These are phyloP conservation scores for Fusarium udum DNA, from an alignment of 2,329 filamentous ascomycete genomes.

Conservation along the genomic window DNA sequence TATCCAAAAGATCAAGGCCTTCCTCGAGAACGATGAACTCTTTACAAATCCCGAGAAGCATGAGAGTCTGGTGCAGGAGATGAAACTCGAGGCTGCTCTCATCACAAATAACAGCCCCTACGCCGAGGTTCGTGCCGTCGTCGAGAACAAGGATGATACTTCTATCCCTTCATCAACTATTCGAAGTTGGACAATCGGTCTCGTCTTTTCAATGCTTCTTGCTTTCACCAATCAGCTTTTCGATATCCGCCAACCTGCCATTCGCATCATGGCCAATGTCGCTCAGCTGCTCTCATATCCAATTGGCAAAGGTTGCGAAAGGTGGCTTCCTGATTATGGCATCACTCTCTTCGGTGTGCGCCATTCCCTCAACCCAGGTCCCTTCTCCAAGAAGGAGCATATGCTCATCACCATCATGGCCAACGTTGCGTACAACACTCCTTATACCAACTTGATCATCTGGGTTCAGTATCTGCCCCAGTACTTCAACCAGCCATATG, in stretches of 20 bases:
- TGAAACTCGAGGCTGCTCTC: slow-evolving; percentile 64
- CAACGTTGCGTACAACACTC: slow-evolving; percentile 64
- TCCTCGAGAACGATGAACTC: slow-evolving; percentile 56
- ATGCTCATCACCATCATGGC: slow-evolving; percentile 71
- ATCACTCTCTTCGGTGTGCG: slow-evolving; percentile 58
- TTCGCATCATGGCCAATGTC: slow-evolving; percentile 64
- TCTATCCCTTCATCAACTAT: slow-evolving; percentile 62
- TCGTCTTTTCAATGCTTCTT: slow-evolving; percentile 60
- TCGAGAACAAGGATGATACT: slow-evolving; percentile 65
- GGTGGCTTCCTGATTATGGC: slow-evolving; percentile 59
- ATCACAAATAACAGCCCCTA: slow-evolving; percentile 67
- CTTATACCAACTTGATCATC: slow-evolving; percentile 65
- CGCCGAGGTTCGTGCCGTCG: slow-evolving; percentile 65
- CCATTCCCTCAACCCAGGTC: slow-evolving; percentile 64
- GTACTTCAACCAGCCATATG: slow-evolving; percentile 65
- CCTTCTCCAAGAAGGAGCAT: slow-evolving; percentile 69
- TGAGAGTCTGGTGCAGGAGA: slow-evolving; percentile 59
- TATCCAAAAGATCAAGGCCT: slow-evolving; percentile 53
- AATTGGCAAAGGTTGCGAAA: slow-evolving; percentile 61
- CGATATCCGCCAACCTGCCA: slow-evolving; percentile 64
- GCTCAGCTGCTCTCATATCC: slow-evolving; percentile 67
- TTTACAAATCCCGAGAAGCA: slow-evolving; percentile 58
- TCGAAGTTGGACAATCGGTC: slow-evolving; percentile 63
- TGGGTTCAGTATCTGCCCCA: slow-evolving; percentile 62
- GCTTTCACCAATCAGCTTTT: slow-evolving; percentile 67